These are phyloP conservation scores for Candida qinlingensis DNA, from an alignment of 805 yeast genomes.

Conservation along the genomic window DNA sequence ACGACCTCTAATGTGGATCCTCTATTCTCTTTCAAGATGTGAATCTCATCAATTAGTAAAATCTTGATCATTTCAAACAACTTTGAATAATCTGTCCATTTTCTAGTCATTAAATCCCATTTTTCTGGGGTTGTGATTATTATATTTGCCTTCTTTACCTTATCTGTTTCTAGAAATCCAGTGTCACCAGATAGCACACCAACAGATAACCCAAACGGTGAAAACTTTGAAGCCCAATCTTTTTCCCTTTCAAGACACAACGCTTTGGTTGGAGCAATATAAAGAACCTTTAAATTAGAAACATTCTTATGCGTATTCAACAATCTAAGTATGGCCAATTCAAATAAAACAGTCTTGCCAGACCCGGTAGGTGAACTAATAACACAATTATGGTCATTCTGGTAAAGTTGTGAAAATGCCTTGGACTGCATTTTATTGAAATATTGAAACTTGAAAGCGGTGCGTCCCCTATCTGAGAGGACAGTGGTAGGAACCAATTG, in stretches of 20 bases:
- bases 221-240: conserved; percentile 42
- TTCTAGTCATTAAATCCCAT: conserved; percentile 53
- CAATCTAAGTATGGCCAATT: conserved; percentile 41
- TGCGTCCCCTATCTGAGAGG: conserved; percentile 34
- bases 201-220: conserved; percentile 34
- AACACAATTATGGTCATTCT: conserved; percentile 35
- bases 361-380: conserved; percentile 56
- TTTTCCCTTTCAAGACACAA: conserved; percentile 44
- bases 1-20: conserved; percentile 47
- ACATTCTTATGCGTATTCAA: conserved; percentile 24
- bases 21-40: conserved; percentile 38
- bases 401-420: conserved; percentile 35
- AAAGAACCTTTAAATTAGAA: conserved; percentile 33
- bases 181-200: conserved; percentile 55
- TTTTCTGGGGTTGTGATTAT: conserved; percentile 60
- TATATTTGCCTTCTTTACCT: conserved; percentile 42
- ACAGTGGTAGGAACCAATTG: conserved; percentile 13
- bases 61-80: conserved; percentile 39
- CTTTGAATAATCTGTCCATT: conserved; percentile 38
- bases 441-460: conserved; percentile 29
- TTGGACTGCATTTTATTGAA: conserved; percentile 50
- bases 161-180: conserved; percentile 37
- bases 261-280: conserved; percentile 58
- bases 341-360: conserved; percentile 52
- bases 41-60: conserved; percentile 44